These are phyloP conservation scores for Neoboletus brunneissimus DNA, from an alignment of 768 basidiomycete species.

Conservation along the genomic window DNA sequence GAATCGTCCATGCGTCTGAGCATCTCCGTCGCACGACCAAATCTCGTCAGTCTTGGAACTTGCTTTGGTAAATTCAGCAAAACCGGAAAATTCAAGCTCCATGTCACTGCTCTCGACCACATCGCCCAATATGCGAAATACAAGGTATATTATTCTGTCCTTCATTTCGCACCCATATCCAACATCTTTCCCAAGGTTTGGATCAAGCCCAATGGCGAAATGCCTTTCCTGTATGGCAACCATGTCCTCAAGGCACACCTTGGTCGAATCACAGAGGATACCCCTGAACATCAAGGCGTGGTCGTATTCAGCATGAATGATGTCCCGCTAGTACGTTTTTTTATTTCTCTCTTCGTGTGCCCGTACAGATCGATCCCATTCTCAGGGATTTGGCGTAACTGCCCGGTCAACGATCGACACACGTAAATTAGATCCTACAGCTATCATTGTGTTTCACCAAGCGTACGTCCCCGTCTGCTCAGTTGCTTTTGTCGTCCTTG, in stretches of 20 bases:
- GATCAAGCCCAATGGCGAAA: slow-evolving; percentile 99
- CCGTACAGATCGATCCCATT: slow-evolving; percentile 5
- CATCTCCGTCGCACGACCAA: slow-evolving; percentile 88
- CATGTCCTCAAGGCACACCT: slow-evolving; percentile 98
- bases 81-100: slow-evolving; percentile 95
- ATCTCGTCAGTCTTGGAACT: slow-evolving; percentile 89
- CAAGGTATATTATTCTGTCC: slow-evolving; percentile 58
- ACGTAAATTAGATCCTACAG: slow-evolving; percentile 93
- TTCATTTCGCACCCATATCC: neutral
- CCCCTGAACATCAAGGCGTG: slow-evolving; percentile 97
- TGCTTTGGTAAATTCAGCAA: slow-evolving; percentile 99
- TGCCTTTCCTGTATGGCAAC: slow-evolving; percentile 99
- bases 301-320: slow-evolving; percentile 97
- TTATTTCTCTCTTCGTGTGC: neutral
- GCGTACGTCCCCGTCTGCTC: slow-evolving; percentile 48
- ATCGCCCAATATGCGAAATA: slow-evolving; percentile 96
- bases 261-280: slow-evolving; percentile 98
- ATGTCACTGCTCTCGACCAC: slow-evolving; percentile 90
- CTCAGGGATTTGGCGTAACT: slow-evolving; percentile 95
- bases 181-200: slow-evolving; percentile 61
- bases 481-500: neutral
- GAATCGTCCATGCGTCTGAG: slow-evolving; percentile 91
- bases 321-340: slow-evolving; percentile 69
- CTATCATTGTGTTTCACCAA: slow-evolving; percentile 98
- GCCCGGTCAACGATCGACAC: slow-evolving; percentile 95